phyloP scores from a whole-genome alignment of 306 rosid species.

The Cucurbita argyrosperma region DNA sequence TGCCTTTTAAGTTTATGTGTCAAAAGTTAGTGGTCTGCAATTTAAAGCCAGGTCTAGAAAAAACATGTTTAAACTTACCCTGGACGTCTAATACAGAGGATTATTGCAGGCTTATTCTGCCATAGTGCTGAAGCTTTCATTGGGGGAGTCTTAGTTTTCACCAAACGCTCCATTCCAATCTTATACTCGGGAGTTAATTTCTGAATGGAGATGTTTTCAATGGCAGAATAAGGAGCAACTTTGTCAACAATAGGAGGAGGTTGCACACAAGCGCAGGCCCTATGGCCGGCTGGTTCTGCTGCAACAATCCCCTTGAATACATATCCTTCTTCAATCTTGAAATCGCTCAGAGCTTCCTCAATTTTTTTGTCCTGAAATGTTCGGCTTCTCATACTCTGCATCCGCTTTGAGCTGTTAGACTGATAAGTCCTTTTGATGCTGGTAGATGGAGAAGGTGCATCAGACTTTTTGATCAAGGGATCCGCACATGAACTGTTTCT shows the following conservation, averaged over 20 bases:
- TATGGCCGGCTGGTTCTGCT: slow-evolving; percentile 49
- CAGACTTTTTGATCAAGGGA: slow-evolving; percentile 16
- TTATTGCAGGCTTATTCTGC: slow-evolving; percentile 52
- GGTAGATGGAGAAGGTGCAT: slow-evolving; percentile 15
- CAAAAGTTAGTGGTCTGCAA: not conserved
- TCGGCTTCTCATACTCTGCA: slow-evolving; percentile 13
- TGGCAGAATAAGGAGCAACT: slow-evolving; percentile 46
- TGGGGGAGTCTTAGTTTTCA: slow-evolving; percentile 68
- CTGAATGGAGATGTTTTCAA: slow-evolving; percentile 60
- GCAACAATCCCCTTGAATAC: slow-evolving; percentile 71
- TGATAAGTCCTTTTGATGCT: slow-evolving; percentile 26
- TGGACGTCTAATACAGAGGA: slow-evolving; percentile 76
- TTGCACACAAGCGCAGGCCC: slow-evolving; percentile 61
- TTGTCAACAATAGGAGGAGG: slow-evolving; percentile 46
- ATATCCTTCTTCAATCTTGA: slow-evolving; percentile 55
- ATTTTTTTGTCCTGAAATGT: slow-evolving; percentile 20
- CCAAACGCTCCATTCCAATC: slow-evolving; percentile 66
- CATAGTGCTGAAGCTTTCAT: slow-evolving; percentile 66
- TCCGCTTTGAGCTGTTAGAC: slow-evolving; percentile 18
- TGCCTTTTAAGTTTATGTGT: not conserved
- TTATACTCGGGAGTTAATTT: slow-evolving; percentile 69
- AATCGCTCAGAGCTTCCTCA: slow-evolving; percentile 35
- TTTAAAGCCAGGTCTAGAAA: not conserved
- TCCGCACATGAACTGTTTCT: slow-evolving; percentile 27
- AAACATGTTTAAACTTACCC: slow-evolving; percentile 38